Conservation (phyloP, 1,284 basidiomycete genomes). For the Cryptococcus sp. region DNA sequence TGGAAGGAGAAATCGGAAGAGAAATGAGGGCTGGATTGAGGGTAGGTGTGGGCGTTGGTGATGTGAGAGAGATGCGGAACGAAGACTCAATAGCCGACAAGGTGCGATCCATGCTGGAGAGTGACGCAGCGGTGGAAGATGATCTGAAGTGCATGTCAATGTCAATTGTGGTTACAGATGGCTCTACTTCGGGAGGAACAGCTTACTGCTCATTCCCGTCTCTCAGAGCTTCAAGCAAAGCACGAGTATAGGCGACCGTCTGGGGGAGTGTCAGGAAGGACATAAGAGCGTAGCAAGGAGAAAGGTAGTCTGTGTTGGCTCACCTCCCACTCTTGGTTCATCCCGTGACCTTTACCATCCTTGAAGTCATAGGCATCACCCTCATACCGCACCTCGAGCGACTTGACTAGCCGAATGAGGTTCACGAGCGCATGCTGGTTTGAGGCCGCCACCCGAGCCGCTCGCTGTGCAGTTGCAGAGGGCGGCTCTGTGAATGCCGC, state of each 20-base stretch:
- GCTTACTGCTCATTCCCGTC: slow-evolving; percentile 41
- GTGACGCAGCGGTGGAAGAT: slow-evolving; percentile 21
- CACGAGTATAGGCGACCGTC: slow-evolving; percentile 41
- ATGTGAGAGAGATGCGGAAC: slow-evolving; percentile 6
- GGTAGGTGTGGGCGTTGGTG: slow-evolving; percentile 10
- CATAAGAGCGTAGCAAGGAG: not conserved
- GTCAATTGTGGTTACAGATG: not conserved
- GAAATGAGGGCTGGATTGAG: slow-evolving; percentile 18
- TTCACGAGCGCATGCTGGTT: slow-evolving; percentile 44
- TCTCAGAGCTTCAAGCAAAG: slow-evolving; percentile 29
- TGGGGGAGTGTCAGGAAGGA: slow-evolving; percentile 4
- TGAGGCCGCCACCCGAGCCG: slow-evolving; percentile 29
- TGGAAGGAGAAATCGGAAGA: slow-evolving; percentile 6
- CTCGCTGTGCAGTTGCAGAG: slow-evolving; percentile 26
- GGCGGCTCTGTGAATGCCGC: slow-evolving; percentile 33
- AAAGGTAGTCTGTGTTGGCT: slow-evolving; percentile 1
- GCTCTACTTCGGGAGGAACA: no score
- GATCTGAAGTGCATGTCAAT: slow-evolving; percentile 8
- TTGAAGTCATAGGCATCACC: not conserved
- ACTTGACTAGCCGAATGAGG: slow-evolving; percentile 41
- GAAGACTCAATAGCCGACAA: slow-evolving; percentile 19
- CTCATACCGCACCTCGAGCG: slow-evolving; percentile 19
- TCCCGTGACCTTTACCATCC: slow-evolving; percentile 19
- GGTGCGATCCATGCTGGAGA: slow-evolving; percentile 18
- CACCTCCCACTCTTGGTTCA: slow-evolving; percentile 41